These are phyloP conservation scores for Picea abies DNA, from an alignment of 83 land plant genomes.

Conservation along the genomic window DNA sequence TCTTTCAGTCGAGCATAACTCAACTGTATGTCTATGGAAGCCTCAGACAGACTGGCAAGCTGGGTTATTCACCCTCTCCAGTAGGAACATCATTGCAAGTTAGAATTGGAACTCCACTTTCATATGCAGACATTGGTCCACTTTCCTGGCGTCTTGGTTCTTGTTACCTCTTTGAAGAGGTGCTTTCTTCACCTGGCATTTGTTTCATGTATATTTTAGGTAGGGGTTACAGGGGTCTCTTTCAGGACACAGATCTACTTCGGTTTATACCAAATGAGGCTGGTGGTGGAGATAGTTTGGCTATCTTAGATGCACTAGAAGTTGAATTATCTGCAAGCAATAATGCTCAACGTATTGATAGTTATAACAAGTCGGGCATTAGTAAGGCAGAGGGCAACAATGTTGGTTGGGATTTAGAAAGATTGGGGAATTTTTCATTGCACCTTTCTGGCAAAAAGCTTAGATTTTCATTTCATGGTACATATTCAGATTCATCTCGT, in stretches of 20 bases:
- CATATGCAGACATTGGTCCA: conserved; percentile 54
- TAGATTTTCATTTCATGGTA: conserved; percentile 98
- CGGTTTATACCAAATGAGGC: conserved; percentile 93
- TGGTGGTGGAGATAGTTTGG: conserved; percentile 97
- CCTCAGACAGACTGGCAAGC: conserved; percentile 86
- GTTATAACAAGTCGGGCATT: conserved; percentile 36
- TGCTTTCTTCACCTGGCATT: conserved; percentile 78
- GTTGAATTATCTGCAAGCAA: conserved; percentile 53
- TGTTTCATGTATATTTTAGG: conserved; percentile 95
- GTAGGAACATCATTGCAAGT: conserved; percentile 84
- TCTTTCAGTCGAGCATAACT: conserved; percentile 95
- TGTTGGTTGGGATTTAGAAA: conserved; percentile 92
- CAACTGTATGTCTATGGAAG: conserved; percentile 89
- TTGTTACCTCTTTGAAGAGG: conserved; percentile 97
- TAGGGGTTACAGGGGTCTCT: conserved; percentile 88
- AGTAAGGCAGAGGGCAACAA: conserved; percentile 73
- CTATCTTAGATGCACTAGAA: conserved; percentile 88
- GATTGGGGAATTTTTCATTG: conserved; percentile 60
- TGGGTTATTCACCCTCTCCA: conserved; percentile 91
- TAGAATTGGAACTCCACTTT: conserved; percentile 79
- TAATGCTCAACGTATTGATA: conserved; percentile 64
- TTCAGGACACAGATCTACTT: conserved; percentile 90
- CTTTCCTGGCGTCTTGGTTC: conserved; percentile 81
- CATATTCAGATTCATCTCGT: conserved; percentile 58
- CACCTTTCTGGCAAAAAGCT: conserved; percentile 90